These are phyloP conservation scores for Curvularia eragrostidis DNA, from an alignment of 2,329 filamentous ascomycete genomes.

Conservation along the genomic window DNA sequence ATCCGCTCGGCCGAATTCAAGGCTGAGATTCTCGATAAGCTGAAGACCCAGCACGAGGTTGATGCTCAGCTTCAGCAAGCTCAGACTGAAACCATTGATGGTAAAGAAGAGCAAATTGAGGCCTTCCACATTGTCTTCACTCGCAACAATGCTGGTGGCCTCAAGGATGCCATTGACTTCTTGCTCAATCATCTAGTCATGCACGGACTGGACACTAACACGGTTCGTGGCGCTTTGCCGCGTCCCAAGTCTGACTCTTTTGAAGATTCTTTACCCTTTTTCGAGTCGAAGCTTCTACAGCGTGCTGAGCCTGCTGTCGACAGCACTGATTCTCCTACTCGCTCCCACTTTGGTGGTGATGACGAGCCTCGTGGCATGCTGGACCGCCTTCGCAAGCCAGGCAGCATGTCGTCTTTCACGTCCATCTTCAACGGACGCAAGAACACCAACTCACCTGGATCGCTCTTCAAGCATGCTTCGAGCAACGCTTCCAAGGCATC, in stretches of 20 bases:
- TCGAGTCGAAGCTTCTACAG: constrained; percentile 95
- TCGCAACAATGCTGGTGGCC: constrained; percentile 92
- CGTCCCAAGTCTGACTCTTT: constrained; percentile 99
- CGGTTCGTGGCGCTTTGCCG: constrained; percentile 92
- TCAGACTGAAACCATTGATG: constrained; percentile 50
- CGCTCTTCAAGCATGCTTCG: constrained; percentile 85
- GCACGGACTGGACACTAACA: constrained; percentile 80
- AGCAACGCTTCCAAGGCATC: constrained; percentile 95
- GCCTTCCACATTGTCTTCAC: constrained; percentile 71
- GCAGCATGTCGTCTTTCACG: constrained; percentile 91
- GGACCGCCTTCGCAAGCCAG: constrained; percentile 91
- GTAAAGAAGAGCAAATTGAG: constrained; percentile 54
- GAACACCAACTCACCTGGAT: constrained; percentile 78
- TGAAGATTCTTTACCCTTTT: constrained; percentile 94
- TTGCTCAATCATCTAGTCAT: constrained; percentile 84
- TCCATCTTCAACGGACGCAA: constrained; percentile 96
- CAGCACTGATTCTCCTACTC: constrained; percentile 86
- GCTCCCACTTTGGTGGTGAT: constrained; percentile 79
- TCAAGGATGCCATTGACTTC: constrained; percentile 96
- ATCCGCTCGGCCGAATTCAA: constrained; percentile 82
- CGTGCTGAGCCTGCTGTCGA: constrained; percentile 79
- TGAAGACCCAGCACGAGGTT: constrained; percentile 91
- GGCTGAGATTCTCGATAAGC: constrained; percentile 78
- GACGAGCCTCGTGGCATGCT: constrained; percentile 83
- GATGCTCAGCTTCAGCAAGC: constrained; percentile 73